phyloP scores from a whole-genome alignment of 140 eudicot species.

The Flaveria floridana region DNA sequence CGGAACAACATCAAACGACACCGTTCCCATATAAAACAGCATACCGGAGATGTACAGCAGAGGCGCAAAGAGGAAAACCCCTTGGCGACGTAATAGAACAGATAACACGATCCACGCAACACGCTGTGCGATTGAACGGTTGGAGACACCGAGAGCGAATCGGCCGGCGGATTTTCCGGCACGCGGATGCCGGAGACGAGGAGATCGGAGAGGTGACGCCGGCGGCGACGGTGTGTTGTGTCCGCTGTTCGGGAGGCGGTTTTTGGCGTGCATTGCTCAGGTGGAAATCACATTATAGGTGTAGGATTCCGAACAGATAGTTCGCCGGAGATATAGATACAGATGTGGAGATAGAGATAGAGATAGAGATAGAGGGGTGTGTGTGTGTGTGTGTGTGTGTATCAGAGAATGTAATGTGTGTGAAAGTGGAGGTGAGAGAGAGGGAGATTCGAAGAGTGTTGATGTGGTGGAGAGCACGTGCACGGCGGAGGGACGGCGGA shows the following conservation, averaged over 20 bases:
- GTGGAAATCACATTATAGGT: constrained; percentile 29
- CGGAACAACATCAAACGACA: constrained; percentile 70
- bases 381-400: constrained; percentile 26
- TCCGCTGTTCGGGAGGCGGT: constrained; percentile 79
- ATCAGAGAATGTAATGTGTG: constrained; percentile 32
- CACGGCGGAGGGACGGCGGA: constrained; percentile 31
- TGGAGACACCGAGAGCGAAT: constrained; percentile 30
- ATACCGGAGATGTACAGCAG: constrained; percentile 66
- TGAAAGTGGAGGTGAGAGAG: constrained; percentile 8
- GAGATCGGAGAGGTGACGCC: constrained; percentile 66
- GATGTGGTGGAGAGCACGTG: constrained; percentile 41
- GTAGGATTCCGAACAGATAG: constrained; percentile 3
- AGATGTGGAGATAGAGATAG: not conserved
- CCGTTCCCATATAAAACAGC: constrained; percentile 82
- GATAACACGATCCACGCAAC: constrained; percentile 56
- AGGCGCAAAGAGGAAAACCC: constrained; percentile 81
- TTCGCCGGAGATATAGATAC: constrained; percentile 32
- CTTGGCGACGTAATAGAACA: constrained; percentile 64
- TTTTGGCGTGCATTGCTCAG: constrained; percentile 64
- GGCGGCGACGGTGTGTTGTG: constrained; percentile 80
- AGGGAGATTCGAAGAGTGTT: constrained; percentile 40
- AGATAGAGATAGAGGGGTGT: constrained; percentile 1
- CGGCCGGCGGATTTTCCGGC: constrained; percentile 41
- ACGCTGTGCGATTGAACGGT: constrained; percentile 55
- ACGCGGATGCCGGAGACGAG: constrained; percentile 59